These are phyloP conservation scores for Gregarina niphandrodes DNA, from an alignment of 169 alveolate genomes.

Conservation along the genomic window DNA sequence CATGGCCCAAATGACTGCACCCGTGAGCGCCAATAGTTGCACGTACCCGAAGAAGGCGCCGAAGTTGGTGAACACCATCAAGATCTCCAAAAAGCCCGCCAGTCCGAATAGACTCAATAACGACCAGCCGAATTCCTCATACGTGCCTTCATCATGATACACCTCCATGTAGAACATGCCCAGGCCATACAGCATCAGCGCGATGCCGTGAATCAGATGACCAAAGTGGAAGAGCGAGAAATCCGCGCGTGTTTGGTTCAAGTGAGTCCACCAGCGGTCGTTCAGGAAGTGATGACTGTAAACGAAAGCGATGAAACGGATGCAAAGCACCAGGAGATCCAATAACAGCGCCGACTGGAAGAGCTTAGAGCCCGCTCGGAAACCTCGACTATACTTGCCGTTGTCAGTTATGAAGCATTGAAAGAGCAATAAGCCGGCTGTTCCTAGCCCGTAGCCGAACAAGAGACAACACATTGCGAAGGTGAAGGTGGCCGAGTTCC, in stretches of 20 bases:
- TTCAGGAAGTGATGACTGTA: constrained; percentile 47
- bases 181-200: constrained; percentile 47
- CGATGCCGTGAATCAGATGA: constrained; percentile 39
- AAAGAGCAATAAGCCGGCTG: constrained; percentile 40
- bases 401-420: constrained; percentile 52
- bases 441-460: constrained; percentile 43
- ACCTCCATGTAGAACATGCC: constrained; percentile 50
- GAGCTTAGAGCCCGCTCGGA: constrained; percentile 51
- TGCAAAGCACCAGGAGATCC: constrained; percentile 37
- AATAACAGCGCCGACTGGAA: constrained; percentile 46
- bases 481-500: constrained; percentile 39
- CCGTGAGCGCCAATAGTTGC: constrained; percentile 42
- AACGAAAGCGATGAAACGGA: constrained; percentile 40
- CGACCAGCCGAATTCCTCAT: constrained; percentile 53
- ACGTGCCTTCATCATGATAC: constrained; percentile 55
- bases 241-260: constrained; percentile 53
- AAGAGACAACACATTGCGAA: constrained; percentile 37
- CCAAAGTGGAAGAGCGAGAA: constrained; percentile 51
- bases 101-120: constrained; percentile 36
- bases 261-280: constrained; percentile 55
- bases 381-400: constrained; percentile 49
- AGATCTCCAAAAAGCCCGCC: constrained; percentile 39
- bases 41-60: constrained; percentile 48
- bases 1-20: constrained; percentile 44
- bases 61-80: constrained; percentile 51